Evolutionary conservation across 2,329 filamentous ascomycete genomes (phyloP), one percentile per base, ranked within the genome.

Genomic region (Colletotrichum kahawae): DNA sequence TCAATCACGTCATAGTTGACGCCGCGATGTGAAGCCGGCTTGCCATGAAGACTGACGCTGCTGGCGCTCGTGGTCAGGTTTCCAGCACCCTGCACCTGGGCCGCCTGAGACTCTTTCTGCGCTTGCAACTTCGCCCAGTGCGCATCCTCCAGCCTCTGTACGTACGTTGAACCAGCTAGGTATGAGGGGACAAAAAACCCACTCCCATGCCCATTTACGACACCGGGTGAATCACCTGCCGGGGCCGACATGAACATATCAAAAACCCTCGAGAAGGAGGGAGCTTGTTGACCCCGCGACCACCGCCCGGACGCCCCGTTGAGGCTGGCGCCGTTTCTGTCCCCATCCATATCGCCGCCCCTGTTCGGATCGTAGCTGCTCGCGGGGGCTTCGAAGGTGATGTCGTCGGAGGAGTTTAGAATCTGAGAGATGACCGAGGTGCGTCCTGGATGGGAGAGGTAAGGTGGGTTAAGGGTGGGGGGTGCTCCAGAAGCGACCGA

Each of bases 1-100:
- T 98, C 96, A 79, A 97, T 93, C 75, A 98, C 89, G 80, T 97
- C 95, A 83, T 95, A 95, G 18, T 94, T 92, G 85, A 97, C 91
- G 24, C 95, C 95, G 69, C 94, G 90, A 84, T 97, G 93, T 34
- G 89, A 87, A 7, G 86, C 82, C 5, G 93, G 90, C 82, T 91
- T 92, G 73, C 82, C 78, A 82, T 90, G 89, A 72, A 93, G 83
- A 79, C 80, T 84, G 77, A 78, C 87, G 82, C 88, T 90, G 85
- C 79, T 83, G 48, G 79, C 87, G 82, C 87, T 90, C 83, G 89
- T 92, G 63, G 88, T 88, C 77, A n/a, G 88, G 90, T 31, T 90
- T 81, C 31, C 88, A 87, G 24, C 84, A 85, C 83, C 80, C 31
- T 85, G 85, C 34, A 81, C 81, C 63, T 80, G 80, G 68, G 85